These are phyloP conservation scores for Malassezia dermatis DNA, from an alignment of 1,284 basidiomycete species.

Conservation along the genomic window DNA sequence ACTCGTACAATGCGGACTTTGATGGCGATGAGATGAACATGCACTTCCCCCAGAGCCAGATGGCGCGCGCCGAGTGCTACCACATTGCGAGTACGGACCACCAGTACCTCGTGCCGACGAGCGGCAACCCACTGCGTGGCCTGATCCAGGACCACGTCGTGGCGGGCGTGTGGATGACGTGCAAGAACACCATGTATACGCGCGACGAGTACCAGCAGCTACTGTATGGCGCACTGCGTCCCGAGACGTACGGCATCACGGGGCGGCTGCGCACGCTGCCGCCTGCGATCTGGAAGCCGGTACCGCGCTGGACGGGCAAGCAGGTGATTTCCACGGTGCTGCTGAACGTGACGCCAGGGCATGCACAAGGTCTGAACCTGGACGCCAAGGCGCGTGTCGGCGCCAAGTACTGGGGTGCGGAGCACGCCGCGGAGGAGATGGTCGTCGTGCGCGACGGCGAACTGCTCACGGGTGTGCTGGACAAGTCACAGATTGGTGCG, in stretches of 20 bases:
- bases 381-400: slow-evolving; percentile 75
- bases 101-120: slow-evolving; percentile 95
- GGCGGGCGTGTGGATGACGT: slow-evolving; percentile 98
- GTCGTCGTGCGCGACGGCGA: slow-evolving; percentile 89
- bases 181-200: slow-evolving; percentile 85
- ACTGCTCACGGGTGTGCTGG: slow-evolving; percentile 79
- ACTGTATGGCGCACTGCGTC: slow-evolving; percentile 83
- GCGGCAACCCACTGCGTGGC: slow-evolving; percentile 91
- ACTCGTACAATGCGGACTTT: slow-evolving; percentile 99
- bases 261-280: slow-evolving; percentile 71
- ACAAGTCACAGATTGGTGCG: slow-evolving; percentile 96
- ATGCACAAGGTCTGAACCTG: slow-evolving; percentile 74
- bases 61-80: slow-evolving; percentile 70
- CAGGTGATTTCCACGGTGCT: slow-evolving; percentile 64
- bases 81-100: slow-evolving; percentile 93
- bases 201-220: slow-evolving; percentile 95
- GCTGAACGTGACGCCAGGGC: slow-evolving; percentile 71
- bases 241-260: slow-evolving; percentile 64
- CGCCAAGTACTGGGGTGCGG: slow-evolving; percentile 62
- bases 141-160: slow-evolving; percentile 99
- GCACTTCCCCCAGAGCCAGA: slow-evolving; percentile 90
- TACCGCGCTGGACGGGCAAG: slow-evolving; percentile 90
- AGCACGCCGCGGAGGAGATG: slow-evolving; percentile 61
- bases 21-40: slow-evolving; percentile 99
- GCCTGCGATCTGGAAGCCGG: slow-evolving; percentile 83